Evolutionary conservation across 345 rosid genomes (phyloP).

Genomic region (Moringa oleifera): DNA sequence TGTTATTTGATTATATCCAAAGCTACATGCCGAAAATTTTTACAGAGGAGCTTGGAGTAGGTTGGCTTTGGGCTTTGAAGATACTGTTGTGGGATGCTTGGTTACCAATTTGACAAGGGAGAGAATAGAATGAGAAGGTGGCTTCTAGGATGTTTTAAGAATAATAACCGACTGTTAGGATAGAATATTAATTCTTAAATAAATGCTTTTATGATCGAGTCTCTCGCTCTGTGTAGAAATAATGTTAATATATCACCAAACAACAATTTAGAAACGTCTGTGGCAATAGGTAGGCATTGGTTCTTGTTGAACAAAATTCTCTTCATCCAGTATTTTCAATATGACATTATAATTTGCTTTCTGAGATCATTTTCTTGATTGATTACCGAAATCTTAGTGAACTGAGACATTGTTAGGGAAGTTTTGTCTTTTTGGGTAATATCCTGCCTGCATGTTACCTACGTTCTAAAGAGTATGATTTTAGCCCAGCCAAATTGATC

Average conservation of each 20-base stretch:
- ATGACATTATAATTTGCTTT: neutral
- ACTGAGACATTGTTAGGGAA: neutral
- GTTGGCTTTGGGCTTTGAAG: slow-evolving; percentile 5
- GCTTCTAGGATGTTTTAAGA: neutral
- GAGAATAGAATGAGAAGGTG: slow-evolving; percentile 9
- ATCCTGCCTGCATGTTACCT: neutral
- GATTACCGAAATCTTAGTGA: neutral
- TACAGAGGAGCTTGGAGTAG: slow-evolving; percentile 8
- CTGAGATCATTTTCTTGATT: neutral
- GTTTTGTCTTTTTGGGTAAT: neutral
- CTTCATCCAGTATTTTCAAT: neutral
- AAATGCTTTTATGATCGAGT: neutral
- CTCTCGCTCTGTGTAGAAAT: neutral
- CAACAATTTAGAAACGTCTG: neutral
- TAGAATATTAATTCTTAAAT: slow-evolving; percentile 1
- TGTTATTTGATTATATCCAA: slow-evolving; percentile 13
- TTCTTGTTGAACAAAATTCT: neutral
- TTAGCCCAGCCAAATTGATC: no score
- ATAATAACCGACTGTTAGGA: neutral
- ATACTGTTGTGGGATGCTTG: slow-evolving; percentile 23
- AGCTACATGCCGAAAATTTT: slow-evolving; percentile 7
- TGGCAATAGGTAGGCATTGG: neutral
- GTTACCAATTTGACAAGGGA: slow-evolving; percentile 19
- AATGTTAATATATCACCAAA: no score
- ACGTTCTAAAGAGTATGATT: no score